Evolutionary conservation across 441 rosid genomes (phyloP).

Genomic region (Viola pubescens): DNA sequence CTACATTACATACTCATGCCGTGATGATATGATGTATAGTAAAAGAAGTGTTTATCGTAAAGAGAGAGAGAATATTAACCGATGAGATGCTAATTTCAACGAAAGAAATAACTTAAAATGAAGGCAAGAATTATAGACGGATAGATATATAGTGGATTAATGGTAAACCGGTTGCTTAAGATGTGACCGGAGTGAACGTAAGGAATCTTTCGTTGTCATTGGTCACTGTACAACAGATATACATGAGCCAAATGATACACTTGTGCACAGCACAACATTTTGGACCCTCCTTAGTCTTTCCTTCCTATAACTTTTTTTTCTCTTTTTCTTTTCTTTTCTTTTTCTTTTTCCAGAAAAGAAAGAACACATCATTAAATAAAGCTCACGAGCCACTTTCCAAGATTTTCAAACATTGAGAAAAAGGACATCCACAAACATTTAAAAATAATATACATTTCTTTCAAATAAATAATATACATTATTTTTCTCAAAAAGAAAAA

Average conservation of each 20-base stretch:
- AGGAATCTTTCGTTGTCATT: neutral
- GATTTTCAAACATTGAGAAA: conserved; percentile 25
- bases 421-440: conserved; percentile 37
- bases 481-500: neutral
- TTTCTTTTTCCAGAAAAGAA: neutral
- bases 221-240: neutral
- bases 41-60: too few species aligned
- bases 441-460: conserved; percentile 4
- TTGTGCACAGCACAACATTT: neutral
- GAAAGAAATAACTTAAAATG: too few species aligned
- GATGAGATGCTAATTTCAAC: too few species aligned
- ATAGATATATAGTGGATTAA: too few species aligned
- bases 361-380: neutral
- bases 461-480: neutral
- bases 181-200: too few species aligned
- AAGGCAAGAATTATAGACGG: too few species aligned
- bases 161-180: too few species aligned
- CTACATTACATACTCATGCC: too few species aligned
- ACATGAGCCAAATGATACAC: neutral
- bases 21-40: too few species aligned
- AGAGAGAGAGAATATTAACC: too few species aligned
- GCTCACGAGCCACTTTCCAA: conserved; percentile 6
- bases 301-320: neutral
- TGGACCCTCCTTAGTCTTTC: neutral
- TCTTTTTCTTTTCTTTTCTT: neutral